Conservation (phyloP, 345 rosid genomes). For the Streptanthus diversifolius region DNA sequence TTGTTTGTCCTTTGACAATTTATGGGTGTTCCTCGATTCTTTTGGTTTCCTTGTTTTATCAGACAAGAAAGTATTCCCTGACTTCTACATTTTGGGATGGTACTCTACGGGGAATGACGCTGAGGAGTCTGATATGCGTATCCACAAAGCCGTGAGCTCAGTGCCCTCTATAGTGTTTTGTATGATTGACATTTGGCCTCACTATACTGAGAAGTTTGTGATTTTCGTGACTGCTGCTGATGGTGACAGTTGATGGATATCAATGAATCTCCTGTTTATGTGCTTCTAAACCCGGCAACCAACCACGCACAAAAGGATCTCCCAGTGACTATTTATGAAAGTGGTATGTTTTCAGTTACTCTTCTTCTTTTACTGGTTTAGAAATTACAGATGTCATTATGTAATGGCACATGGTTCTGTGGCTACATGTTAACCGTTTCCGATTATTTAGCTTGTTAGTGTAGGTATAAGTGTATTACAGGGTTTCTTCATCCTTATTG, state of each 20-base stretch:
- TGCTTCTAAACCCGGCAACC: constrained; percentile 80
- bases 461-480: not conserved
- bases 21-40: not conserved
- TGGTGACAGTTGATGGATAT: constrained; percentile 81
- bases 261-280: constrained; percentile 93
- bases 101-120: constrained; percentile 91
- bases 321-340: constrained; percentile 82
- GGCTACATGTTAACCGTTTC: not conserved
- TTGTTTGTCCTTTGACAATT: not conserved
- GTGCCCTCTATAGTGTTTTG: not conserved
- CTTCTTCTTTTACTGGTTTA: not conserved
- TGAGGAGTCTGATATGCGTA: constrained; percentile 81
- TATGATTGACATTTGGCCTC: not conserved
- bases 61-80: constrained; percentile 95
- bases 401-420: not conserved
- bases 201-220: not conserved
- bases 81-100: constrained; percentile 90
- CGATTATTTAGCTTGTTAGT: not conserved
- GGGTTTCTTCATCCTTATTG: not conserved
- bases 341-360: constrained; percentile 43
- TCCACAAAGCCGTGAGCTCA: constrained; percentile 80
- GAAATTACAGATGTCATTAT: not conserved
- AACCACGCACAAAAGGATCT: constrained; percentile 92
- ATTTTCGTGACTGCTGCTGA: not conserved
- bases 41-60: not conserved